A percentile compares a stretch with the other conserved stretches of the same genome.
These are phyloP conservation scores for Xylaria bambusicola DNA, from an alignment of 495 filamentous ascomycete species.

Conservation along the genomic window DNA sequence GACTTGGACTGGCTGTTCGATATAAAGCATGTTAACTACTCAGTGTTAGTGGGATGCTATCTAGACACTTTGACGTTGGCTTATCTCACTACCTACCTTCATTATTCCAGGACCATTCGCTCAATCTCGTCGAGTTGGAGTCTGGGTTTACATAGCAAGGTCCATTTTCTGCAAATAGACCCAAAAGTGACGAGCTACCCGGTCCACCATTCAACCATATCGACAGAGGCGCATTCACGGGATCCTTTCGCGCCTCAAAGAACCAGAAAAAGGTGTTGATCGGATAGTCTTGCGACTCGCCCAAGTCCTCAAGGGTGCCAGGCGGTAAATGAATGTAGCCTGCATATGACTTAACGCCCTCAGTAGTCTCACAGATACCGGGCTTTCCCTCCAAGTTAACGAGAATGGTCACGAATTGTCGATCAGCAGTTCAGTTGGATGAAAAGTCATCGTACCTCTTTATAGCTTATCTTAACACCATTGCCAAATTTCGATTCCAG, in stretches of 20 bases:
- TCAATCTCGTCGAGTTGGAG: slow-evolving; percentile 35
- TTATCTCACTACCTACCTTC: slow-evolving; percentile 24
- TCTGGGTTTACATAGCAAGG: slow-evolving; percentile 37
- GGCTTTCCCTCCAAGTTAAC: slow-evolving; percentile 24
- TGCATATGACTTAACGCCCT: slow-evolving; percentile 35
- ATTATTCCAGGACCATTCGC: slow-evolving; percentile 38
- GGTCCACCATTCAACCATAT: slow-evolving; percentile 39
- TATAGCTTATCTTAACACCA: slow-evolving; percentile 64
- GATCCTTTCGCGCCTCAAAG: slow-evolving; percentile 42
- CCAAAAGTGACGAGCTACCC: slow-evolving; percentile 32
- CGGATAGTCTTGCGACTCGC: slow-evolving; percentile 31
- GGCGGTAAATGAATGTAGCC: slow-evolving; percentile 37
- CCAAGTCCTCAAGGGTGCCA: slow-evolving; percentile 29
- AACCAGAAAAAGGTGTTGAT: slow-evolving; percentile 43
- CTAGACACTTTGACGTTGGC: neutral
- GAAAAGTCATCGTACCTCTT: slow-evolving; percentile 49
- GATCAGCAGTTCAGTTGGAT: neutral
- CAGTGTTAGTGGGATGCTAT: slow-evolving; percentile 17
- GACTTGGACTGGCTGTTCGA: slow-evolving; percentile 38
- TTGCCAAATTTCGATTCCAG: slow-evolving; percentile 59
- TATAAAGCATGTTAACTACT: slow-evolving; percentile 37
- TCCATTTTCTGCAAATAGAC: slow-evolving; percentile 35
- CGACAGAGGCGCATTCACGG: slow-evolving; percentile 42
- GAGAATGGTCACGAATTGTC: neutral
- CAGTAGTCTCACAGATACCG: slow-evolving; percentile 36